Evolutionary conservation across 371 early-diverging fungal species (phyloP), one percentile per base, ranked within the genome.

Genomic region (Rhizopus delemar): DNA sequence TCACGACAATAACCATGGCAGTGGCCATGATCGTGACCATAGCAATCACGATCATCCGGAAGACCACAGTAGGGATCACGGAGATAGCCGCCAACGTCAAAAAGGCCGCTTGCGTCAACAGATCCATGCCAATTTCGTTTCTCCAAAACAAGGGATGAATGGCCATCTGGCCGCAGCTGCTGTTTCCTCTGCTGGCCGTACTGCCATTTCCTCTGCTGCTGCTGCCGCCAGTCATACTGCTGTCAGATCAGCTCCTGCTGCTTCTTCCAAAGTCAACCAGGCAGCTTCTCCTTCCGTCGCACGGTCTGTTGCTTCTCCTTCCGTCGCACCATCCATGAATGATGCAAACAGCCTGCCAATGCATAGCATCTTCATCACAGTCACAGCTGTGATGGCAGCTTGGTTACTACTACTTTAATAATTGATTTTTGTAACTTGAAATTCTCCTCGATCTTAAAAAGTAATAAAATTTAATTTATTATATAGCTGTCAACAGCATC

Each of bases 1-100:
- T n/a, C 8, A 32, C 34, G 35, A 33, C 12, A 35, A 46, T 16
- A 53, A 57, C 28, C 11, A 39, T 7, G 41, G 53, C 31, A 57
- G 31, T 41, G 32, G 12, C 13, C 28, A 28, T 8, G 33, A 43
- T n/a, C 35, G 32, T 32, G 11, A 11, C 32, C 51, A 51, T 29
- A 11, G 13, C 35, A 22, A 22, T 48, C 32, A n/a, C n/a, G 43
- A 22, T 22, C 22, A 22, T 22, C 22, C 22, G 22, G 22, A 22
- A 2, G 22, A 22, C 22, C 22, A 22, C 22, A 22, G 22, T 22
- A 22, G 22, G 22, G 22, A 22, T 22, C 22, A 22, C 22, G 22
- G 22, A 22, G 22, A 22, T 22, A 22, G 22, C 22, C 22, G 22
- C 2, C 22, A 22, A 22, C 22, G 22, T 22, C 22, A 22, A 22